phyloP scores from a whole-genome alignment of 495 filamentous ascomycete genomes.

The Astrothelium subdiscretum region DNA sequence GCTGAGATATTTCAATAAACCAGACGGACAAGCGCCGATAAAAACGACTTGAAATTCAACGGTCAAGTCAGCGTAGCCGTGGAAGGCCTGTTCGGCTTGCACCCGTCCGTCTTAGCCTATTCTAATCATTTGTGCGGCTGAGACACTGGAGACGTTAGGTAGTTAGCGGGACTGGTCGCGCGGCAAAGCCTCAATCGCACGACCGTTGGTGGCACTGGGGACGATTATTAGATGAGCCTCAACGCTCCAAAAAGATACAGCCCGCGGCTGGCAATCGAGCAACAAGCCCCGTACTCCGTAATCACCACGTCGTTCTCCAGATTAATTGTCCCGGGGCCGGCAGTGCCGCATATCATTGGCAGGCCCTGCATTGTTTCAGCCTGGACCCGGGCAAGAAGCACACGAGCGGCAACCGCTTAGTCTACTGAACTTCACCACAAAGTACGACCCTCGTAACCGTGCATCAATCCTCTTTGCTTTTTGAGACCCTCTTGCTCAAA shows the following conservation, averaged over 20 bases:
- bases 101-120: too few relatives aligned
- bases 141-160: neutral
- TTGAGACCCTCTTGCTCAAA: neutral
- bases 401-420: neutral
- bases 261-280: too few relatives aligned
- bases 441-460: neutral
- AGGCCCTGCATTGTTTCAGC: constrained; percentile 3
- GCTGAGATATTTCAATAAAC: too few relatives aligned
- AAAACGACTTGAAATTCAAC: too few relatives aligned
- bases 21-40: too few relatives aligned
- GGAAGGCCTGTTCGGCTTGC: too few relatives aligned
- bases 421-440: neutral
- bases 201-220: neutral
- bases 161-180: neutral
- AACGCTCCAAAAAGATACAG: neutral
- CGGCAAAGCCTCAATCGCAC: neutral
- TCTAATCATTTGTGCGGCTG: neutral
- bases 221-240: too few relatives aligned
- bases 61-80: too few relatives aligned
- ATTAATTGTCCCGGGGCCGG: neutral
- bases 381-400: neutral
- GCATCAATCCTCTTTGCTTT: neutral
- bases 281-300: too few relatives aligned
- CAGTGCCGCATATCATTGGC: neutral
- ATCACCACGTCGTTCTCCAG: neutral